Base-by-base conservation (phyloP, 257 asterid genomes). In the Euphrasia confusa region DNA sequence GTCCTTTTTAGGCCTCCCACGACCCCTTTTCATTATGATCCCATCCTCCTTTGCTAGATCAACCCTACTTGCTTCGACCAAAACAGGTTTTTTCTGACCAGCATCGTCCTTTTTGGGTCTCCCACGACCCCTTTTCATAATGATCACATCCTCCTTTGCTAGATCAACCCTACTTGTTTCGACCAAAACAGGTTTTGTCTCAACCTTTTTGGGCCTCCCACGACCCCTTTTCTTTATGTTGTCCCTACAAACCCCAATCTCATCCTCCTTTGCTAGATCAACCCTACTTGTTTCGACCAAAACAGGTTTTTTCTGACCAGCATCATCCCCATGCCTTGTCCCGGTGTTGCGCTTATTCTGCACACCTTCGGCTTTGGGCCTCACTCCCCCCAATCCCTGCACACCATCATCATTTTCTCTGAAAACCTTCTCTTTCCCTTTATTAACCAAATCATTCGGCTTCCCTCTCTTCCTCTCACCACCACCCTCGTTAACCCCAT, bases 401-500 rank as follows among this genome's bases (percentile, higher is more conserved):
- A 15, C 55, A 26, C 47, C 74, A 48, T 12, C 58, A 11, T 30
- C 33, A 9, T 30, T 70, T 39, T 21, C 71, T 67, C 33, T 53
- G 18, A 57, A 2, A 17, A 18, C 64, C 67, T 48, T 24, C 35
- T 27, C 40, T 54, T 56, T 53, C 66, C 45, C 63, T 66, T 75
- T 74, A 44, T 67, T 70, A 54, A 44, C 64, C 6, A 65, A 75
- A 58, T 81, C 83, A 62, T 74, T 78, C 5, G 78, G 82, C 37
- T 84, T 42, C 3, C 28, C 58, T 10, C 60, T 1, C 60, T 11
- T 52, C 15, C 14, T 54, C 37, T 37, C 47, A 14, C 72, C 70
- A 65, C 42, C 28, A 49, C 48, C 49, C 7, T 14, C 50, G 47
- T 42, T 42, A 11, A 11, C 39, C 58, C 27, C 65, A 26, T 30